Evolutionary conservation across 192 early-diverging fungal species (phyloP).

Genomic region (Linnemannia elongata): DNA sequence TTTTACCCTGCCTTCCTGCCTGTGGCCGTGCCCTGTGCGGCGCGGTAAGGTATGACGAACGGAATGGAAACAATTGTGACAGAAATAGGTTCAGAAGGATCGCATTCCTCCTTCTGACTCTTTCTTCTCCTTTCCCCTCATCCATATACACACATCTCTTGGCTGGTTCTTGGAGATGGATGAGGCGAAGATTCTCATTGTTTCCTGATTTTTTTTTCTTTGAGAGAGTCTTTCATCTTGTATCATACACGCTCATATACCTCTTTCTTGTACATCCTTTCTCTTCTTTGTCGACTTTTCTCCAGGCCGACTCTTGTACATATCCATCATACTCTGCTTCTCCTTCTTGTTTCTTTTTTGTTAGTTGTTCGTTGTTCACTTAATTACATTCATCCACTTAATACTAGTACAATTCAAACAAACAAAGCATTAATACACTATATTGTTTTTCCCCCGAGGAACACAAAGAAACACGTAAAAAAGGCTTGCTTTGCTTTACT

Average conservation of each 20-base stretch:
- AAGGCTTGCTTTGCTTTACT: not conserved
- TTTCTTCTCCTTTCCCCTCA: not conserved
- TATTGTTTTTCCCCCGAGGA: not conserved
- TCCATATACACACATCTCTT: not conserved
- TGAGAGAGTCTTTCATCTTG: not conserved
- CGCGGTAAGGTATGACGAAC: not conserved
- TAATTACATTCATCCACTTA: not conserved
- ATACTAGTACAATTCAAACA: not conserved
- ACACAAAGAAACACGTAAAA: too few species aligned
- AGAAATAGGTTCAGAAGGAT: not conserved
- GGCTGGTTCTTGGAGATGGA: constrained; percentile 9
- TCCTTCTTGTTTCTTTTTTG: not conserved
- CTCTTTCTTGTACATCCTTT: not conserved
- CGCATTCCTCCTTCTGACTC: not conserved
- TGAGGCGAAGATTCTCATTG: not conserved
- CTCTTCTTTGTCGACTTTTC: not conserved
- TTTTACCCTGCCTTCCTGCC: not conserved
- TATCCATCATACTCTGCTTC: not conserved
- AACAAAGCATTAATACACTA: not conserved
- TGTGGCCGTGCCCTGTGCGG: constrained; percentile 2
- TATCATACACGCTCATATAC: constrained; percentile 10
- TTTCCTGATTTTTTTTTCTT: not conserved
- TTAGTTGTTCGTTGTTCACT: not conserved
- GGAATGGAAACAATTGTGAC: constrained; percentile 4
- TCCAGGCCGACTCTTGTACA: constrained; percentile 1